Percentiles rank a stretch among this genome's conserved stretches.
These are phyloP conservation scores for Debaryomyces robertsiae DNA, from an alignment of 1,139 yeast species.

Conservation along the genomic window DNA sequence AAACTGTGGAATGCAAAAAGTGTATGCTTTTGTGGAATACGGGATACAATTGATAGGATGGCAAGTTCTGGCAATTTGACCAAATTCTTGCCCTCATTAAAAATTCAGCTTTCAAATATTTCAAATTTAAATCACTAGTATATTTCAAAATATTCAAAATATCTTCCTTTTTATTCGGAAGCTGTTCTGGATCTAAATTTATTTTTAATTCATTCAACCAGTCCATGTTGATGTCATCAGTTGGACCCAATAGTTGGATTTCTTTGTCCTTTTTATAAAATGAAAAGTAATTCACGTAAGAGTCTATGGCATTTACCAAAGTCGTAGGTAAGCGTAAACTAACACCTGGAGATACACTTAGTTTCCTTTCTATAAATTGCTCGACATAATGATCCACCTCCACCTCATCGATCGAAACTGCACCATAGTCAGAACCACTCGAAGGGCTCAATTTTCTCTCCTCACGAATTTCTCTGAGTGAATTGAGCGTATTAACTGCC, in stretches of 20 bases:
- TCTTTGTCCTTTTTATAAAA: conserved; percentile 30
- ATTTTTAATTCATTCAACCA: conserved; percentile 32
- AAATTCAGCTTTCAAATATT: conserved; percentile 30
- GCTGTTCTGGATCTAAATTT: conserved; percentile 26
- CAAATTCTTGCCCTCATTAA: conserved; percentile 41
- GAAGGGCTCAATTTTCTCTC: conserved; percentile 13
- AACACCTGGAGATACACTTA: conserved; percentile 79
- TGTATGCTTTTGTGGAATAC: conserved; percentile 73
- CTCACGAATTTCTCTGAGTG: conserved; percentile 12
- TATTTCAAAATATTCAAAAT: conserved; percentile 42
- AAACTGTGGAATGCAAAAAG: conserved; percentile 78
- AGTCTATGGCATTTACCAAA: conserved; percentile 53
- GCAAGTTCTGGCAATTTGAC: conserved; percentile 41
- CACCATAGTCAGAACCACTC: conserved; percentile 12
- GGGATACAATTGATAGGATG: conserved; percentile 49
- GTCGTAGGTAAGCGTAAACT: conserved; percentile 67
- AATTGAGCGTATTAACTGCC: conserved; percentile 11
- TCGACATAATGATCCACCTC: conserved; percentile 52
- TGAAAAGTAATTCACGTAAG: conserved; percentile 49
- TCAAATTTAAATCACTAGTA: conserved; percentile 34
- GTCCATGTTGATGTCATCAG: conserved; percentile 24
- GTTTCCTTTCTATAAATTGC: conserved; percentile 49
- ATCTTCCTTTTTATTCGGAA: conserved; percentile 42
- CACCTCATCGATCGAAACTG: conserved; percentile 27
- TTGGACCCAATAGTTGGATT: conserved; percentile 25